A percentile compares a stretch with the other conserved stretches of the same genome.
Conservation (phyloP, 176 grass and related monocot genomes). For the Bromus sterilis region DNA sequence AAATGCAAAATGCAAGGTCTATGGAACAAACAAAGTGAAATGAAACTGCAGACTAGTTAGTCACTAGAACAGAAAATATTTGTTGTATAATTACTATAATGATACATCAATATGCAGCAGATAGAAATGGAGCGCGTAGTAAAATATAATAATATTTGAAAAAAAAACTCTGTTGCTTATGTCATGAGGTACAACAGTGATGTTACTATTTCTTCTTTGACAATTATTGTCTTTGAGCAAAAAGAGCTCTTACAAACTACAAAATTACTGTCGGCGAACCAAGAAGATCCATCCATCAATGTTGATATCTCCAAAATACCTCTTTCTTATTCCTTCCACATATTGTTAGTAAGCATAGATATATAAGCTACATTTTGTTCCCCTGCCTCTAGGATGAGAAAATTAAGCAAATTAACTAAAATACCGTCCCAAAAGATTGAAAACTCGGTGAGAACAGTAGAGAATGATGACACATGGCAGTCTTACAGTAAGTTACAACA, state of each 20-base stretch:
- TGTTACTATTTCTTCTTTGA: neutral
- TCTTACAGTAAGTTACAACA: neutral
- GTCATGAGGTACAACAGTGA: neutral
- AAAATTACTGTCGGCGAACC: neutral
- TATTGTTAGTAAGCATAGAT: neutral
- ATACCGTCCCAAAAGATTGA: neutral
- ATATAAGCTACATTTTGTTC: neutral
- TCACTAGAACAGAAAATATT: neutral
- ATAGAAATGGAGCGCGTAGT: neutral
- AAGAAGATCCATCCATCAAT: neutral
- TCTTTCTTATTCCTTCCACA: neutral
- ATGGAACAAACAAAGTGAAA: neutral
- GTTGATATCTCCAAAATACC: neutral
- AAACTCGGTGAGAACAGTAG: neutral
- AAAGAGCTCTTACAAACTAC: neutral
- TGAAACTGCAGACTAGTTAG: neutral
- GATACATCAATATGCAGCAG: neutral
- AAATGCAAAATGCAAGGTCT: neutral
- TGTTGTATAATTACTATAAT: neutral
- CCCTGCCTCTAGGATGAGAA: neutral
- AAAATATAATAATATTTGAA: neutral
- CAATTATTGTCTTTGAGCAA: neutral
- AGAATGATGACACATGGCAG: neutral
- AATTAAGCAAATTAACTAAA: neutral
- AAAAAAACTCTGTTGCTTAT: neutral